These are phyloP conservation scores for Fistulinella cinereoalba DNA, from an alignment of 1,284 basidiomycete genomes.

Conservation along the genomic window DNA sequence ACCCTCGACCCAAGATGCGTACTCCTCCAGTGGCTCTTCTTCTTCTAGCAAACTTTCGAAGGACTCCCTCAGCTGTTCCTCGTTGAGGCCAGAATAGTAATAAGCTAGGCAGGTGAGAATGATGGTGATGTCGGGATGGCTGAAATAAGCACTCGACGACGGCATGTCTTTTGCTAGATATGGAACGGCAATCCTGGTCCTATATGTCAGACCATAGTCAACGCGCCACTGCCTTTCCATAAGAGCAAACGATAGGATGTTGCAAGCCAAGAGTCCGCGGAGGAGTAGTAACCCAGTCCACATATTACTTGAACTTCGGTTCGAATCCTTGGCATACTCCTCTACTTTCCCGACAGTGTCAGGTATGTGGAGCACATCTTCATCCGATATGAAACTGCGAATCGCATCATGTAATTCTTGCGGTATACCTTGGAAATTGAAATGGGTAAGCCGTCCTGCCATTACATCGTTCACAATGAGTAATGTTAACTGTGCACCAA, in stretches of 20 bases:
- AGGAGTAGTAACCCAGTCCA: conserved; percentile 40
- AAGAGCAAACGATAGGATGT: conserved; percentile 39
- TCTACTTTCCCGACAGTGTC: conserved; percentile 6
- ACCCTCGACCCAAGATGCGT: conserved; percentile 39
- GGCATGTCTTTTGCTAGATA: conserved; percentile 35
- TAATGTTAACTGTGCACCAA: no score
- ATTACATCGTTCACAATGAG: no score
- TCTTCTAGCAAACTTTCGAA: conserved; percentile 40
- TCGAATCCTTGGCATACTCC: conserved; percentile 14
- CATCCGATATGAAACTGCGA: background rate
- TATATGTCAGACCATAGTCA: conserved; percentile 42
- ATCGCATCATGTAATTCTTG: background rate
- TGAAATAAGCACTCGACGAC: conserved; percentile 14
- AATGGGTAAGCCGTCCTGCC: no score
- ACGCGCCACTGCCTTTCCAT: conserved; percentile 45
- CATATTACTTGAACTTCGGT: background rate
- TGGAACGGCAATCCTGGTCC: conserved; percentile 24
- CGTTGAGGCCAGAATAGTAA: conserved; percentile 45
- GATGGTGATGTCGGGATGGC: conserved; percentile 45
- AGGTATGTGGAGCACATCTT: background rate
- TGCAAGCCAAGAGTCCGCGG: conserved; percentile 41
- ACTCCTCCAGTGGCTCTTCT: conserved; percentile 44
- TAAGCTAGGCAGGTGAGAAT: conserved; percentile 48
- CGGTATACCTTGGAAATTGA: background rate
- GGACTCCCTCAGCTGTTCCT: conserved; percentile 35